Evolutionary conservation across 371 early-diverging fungal genomes (phyloP).

Genomic region (Cokeromyces recurvatus): DNA sequence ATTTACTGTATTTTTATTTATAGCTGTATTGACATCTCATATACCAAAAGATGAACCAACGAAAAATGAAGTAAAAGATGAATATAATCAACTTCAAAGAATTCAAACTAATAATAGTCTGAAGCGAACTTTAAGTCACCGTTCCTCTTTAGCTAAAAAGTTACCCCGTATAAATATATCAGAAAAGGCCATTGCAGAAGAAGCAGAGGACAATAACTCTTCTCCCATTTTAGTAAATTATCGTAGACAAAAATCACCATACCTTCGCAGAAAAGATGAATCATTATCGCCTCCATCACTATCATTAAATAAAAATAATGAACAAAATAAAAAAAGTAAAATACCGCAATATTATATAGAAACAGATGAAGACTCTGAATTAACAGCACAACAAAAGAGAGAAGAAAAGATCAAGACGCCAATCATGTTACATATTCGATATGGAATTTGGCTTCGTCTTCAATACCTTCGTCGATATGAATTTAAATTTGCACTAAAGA

Average conservation of each 20-base stretch:
- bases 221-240: too few relatives aligned
- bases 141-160: constrained; percentile 1
- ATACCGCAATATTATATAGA: constrained; percentile 2
- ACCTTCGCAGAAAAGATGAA: too few relatives aligned
- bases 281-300: too few relatives aligned
- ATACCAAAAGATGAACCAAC: constrained; percentile 23
- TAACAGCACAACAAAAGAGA: background rate
- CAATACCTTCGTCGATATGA: constrained; percentile 47
- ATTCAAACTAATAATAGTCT: constrained; percentile 22
- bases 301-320: too few relatives aligned
- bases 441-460: constrained; percentile 37
- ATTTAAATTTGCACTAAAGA: constrained; percentile 56
- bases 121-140: constrained; percentile 11
- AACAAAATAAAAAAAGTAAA: constrained; percentile 5
- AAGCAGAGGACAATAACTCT: background rate
- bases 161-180: too few relatives aligned
- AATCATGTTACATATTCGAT: constrained; percentile 32
- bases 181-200: too few relatives aligned
- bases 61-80: constrained; percentile 23
- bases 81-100: constrained; percentile 22
- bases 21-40: constrained; percentile 19
- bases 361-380: constrained; percentile 1
- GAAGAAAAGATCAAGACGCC: constrained; percentile 2
- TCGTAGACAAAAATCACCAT: too few relatives aligned
- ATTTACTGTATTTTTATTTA: background rate